Evolutionary conservation across 208 protist genomes (phyloP), one percentile per base, ranked within the genome.

Genomic region (Acanthamoeba divionensis): DNA sequence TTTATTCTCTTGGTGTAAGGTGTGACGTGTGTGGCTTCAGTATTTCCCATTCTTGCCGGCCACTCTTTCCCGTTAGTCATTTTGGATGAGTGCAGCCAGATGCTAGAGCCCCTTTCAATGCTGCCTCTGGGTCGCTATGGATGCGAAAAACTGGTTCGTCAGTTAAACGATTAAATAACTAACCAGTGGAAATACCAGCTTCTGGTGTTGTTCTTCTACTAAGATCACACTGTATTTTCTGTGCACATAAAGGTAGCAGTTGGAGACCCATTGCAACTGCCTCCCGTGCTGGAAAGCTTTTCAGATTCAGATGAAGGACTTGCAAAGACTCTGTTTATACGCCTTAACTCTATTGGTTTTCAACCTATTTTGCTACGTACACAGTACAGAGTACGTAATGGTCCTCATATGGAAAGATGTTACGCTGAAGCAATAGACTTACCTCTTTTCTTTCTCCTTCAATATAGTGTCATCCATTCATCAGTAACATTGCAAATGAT

Each of bases 181-280:
- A n/a, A n/a, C n/a, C n/a, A n/a, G n/a, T n/a, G n/a, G n/a, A n/a
- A n/a, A n/a, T n/a, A n/a, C n/a, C n/a, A n/a, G n/a, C n/a, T n/a
- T n/a, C n/a, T n/a, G n/a, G n/a, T n/a, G n/a, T n/a, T n/a, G n/a
- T n/a, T n/a, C n/a, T n/a, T n/a, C n/a, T n/a, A n/a, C n/a, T n/a
- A n/a, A n/a, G n/a, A n/a, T n/a, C n/a, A n/a, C n/a, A n/a, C n/a
- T n/a, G n/a, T n/a, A n/a, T n/a, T n/a, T n/a, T n/a, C n/a, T n/a
- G n/a, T n/a, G n/a, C n/a, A n/a, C 9, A 41, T 9, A 0, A 29
- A 83, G 85, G 41, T 94, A 13, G 38, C 91, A 2, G 93, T 95
- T 1, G 96, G 96, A 45, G 96, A 97, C 91, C 96, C 96, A 18
- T n/a, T 92, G 7, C 96, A 97, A 91, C 65, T 97, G 10, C 63